Evolutionary conservation across 805 yeast species (phyloP).

Genomic region (Yamadazyma nakazawae): DNA sequence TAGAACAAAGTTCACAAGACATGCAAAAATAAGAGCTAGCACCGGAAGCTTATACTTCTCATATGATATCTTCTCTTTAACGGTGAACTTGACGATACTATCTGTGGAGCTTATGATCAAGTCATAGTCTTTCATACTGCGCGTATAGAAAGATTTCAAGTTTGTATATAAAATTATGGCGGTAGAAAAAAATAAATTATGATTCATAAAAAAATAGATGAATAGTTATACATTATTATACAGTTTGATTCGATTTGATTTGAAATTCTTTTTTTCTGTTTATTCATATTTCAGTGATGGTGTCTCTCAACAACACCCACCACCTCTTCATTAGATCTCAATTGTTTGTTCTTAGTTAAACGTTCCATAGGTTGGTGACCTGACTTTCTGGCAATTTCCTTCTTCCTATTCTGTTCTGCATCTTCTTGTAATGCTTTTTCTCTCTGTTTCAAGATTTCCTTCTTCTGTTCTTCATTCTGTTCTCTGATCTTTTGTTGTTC

Average conservation of each 20-base stretch:
- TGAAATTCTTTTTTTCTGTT: too few species aligned
- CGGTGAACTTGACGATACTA: slow-evolving; percentile 12
- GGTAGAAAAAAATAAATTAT: not conserved
- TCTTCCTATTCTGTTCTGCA: slow-evolving; percentile 44
- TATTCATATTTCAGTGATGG: not conserved
- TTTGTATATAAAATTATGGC: too few species aligned
- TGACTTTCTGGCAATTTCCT: slow-evolving; percentile 45
- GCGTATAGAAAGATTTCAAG: not conserved
- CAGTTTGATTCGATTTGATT: not conserved
- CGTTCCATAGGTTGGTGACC: slow-evolving; percentile 43
- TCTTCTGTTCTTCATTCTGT: slow-evolving; percentile 66
- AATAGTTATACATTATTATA: not conserved
- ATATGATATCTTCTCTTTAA: slow-evolving; percentile 3
- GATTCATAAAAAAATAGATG: not conserved
- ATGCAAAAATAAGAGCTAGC: slow-evolving; percentile 1
- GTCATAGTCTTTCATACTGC: slow-evolving; percentile 8
- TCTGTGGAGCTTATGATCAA: slow-evolving; percentile 8
- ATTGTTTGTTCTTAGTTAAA: slow-evolving; percentile 48
- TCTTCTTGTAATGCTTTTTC: slow-evolving; percentile 77
- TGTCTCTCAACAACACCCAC: slow-evolving; percentile 46
- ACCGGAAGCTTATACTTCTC: not conserved
- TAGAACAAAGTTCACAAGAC: not conserved
- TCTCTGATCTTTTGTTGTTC: slow-evolving; percentile 55
- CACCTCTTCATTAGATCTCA: slow-evolving; percentile 68
- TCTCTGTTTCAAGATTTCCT: slow-evolving; percentile 59